These are phyloP conservation scores for Protomyces lactucae-debilis DNA, from an alignment of 1,139 yeast species.

Conservation along the genomic window DNA sequence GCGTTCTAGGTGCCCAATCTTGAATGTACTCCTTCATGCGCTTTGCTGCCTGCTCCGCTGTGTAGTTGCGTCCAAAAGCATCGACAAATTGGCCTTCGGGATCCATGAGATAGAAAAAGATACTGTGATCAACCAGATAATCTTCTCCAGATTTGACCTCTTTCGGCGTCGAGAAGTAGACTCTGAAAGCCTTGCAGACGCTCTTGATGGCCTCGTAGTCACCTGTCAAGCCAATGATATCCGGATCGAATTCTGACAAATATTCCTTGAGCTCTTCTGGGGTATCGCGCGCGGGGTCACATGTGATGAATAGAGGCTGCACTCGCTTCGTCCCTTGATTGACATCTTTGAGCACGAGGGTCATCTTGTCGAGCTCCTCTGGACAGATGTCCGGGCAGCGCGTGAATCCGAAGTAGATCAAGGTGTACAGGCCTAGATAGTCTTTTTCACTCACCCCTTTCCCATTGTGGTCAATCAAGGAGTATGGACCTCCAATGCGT, in stretches of 20 bases:
- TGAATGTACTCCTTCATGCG: constrained; percentile 71
- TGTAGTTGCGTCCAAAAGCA: constrained; percentile 87
- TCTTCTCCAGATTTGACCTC: constrained; percentile 86
- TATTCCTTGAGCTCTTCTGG: constrained; percentile 54
- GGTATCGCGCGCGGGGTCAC: constrained; percentile 92
- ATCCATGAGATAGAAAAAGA: constrained; percentile 92
- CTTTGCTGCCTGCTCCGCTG: constrained; percentile 70
- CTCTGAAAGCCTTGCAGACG: constrained; percentile 82
- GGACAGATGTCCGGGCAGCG: constrained; percentile 99
- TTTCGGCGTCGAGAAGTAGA: constrained; percentile 92
- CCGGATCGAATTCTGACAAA: constrained; percentile 70
- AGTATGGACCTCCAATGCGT: constrained; percentile 84
- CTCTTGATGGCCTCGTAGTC: constrained; percentile 76
- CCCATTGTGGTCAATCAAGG: constrained; percentile 64
- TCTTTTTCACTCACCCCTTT: constrained; percentile 69
- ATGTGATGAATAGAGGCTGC: constrained; percentile 76
- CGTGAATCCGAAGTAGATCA: constrained; percentile 89
- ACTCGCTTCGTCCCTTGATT: constrained; percentile 19
- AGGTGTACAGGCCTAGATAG: constrained; percentile 68
- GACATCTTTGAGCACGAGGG: constrained; percentile 39
- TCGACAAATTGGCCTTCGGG: constrained; percentile 94
- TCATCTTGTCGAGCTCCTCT: constrained; percentile 88
- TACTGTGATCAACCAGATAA: constrained; percentile 92
- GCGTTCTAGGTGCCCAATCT: constrained; percentile 47
- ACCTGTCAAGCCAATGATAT: constrained; percentile 86